Evolutionary conservation across 108 stramenopile species (phyloP).

Genomic region (Cyclotella baltica): DNA sequence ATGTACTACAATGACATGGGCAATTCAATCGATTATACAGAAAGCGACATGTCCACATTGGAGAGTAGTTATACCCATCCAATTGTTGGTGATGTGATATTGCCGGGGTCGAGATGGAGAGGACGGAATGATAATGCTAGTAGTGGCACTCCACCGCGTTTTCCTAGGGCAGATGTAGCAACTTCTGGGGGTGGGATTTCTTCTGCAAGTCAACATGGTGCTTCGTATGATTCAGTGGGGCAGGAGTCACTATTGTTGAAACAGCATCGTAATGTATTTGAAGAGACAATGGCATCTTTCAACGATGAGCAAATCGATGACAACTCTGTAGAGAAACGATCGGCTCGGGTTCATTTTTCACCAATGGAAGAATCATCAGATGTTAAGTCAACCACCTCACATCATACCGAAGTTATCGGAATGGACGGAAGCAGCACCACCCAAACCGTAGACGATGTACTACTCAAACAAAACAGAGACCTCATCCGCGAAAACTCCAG

Average conservation of each 20-base stretch:
- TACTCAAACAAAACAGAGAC: neutral
- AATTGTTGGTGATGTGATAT: neutral
- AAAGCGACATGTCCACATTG: conserved; percentile 12
- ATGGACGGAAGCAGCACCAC: neutral
- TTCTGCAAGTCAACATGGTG: no score
- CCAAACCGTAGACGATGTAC: neutral
- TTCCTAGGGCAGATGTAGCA: neutral
- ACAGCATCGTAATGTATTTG: no score
- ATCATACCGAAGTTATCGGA: neutral
- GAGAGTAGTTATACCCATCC: conserved; percentile 4
- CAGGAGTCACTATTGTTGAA: no score
- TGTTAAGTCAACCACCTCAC: no score
- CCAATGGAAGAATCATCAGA: neutral
- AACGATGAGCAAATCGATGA: neutral
- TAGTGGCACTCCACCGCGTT: neutral
- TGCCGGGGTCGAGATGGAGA: neutral
- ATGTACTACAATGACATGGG: neutral
- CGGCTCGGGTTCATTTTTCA: neutral
- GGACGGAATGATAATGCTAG: neutral
- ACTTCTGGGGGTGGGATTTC: no score
- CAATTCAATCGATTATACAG: neutral
- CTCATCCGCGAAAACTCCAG: conserved; percentile 10
- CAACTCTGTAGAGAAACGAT: neutral
- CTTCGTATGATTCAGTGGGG: no score
- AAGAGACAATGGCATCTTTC: neutral